Evolutionary conservation across 2,329 filamentous ascomycete species (phyloP), one percentile per base, ranked within the genome.

Genomic region (Paecilomyces sp.): DNA sequence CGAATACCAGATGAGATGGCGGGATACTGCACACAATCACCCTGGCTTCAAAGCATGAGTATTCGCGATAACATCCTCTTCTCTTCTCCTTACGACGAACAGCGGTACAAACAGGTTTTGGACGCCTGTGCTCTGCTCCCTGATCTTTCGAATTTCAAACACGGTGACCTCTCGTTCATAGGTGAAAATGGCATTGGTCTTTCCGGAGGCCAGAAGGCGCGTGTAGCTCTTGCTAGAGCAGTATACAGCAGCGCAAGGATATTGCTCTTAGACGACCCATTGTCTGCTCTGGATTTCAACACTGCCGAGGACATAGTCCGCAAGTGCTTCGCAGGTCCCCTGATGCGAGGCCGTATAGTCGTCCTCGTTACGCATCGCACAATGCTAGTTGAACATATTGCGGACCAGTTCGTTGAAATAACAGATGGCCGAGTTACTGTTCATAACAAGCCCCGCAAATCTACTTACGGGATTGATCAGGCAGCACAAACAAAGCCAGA

Each of bases 331-430:
- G 73, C 73, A 1, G 85, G 85, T 1, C 77, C 79, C 1, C 68
- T 88, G 33, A 71, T 85, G 58, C 70, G 82, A 61, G 79, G 74
- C 9, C 78, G 85, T 22, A 84, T 79, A 0, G 74, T 83, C 0
- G 76, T 88, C 28, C 74, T 89, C 15, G 85, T 85, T 18, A 89
- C 86, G 0, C 86, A 89, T 74, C 82, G 86, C 1, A 83, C 81
- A 0, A 88, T 92, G 62, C 77, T 96, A 9, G 90, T 91, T 61
- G 82, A 85, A 22, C 80, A 83, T n/a, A 79, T 92, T 52, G 90
- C 91, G 1, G 79, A 87, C 55, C 89, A 94, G 67, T 82, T 91
- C 15, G 76, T 96, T 9, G 85, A 92, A 59, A 81, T 96, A 9
- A 72, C 80, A 0, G 79, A 87, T 36, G 88, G 89, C 1, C 76